A percentile compares a stretch with the other conserved stretches of the same genome.
Conservation (phyloP, 345 rosid species). For the Euphorbia lathyris region DNA sequence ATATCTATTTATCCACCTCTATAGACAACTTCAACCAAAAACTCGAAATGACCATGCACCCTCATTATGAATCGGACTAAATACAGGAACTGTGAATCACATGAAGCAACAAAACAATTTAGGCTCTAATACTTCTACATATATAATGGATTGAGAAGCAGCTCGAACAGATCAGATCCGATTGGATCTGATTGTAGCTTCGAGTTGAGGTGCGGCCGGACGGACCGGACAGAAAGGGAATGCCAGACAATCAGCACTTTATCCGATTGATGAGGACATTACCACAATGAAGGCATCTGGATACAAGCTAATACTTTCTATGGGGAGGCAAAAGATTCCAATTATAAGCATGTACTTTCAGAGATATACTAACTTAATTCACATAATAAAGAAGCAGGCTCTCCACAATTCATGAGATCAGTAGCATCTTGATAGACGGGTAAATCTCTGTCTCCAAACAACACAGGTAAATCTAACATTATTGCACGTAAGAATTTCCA, state of each 20-base stretch:
- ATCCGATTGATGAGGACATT: no score
- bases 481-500: not conserved
- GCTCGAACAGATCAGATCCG: no score
- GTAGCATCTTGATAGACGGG: not conserved
- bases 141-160: no score
- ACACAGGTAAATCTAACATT: not conserved
- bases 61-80: not conserved
- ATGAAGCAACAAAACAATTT: not conserved
- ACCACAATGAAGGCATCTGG: no score
- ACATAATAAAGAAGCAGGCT: not conserved
- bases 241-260: no score
- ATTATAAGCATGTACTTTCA: not conserved
- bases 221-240: no score
- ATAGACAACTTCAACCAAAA: no score
- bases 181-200: no score
- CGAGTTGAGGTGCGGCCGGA: no score
- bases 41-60: not conserved
- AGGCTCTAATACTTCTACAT: not conserved
- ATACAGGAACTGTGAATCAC: no score
- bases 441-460: not conserved
- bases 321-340: not conserved
- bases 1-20: no score
- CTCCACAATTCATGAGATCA: slow-evolving; percentile 1
- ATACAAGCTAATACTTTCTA: no score
- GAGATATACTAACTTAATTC: not conserved